A percentile compares a stretch with the other conserved stretches of the same genome.
Evolutionary conservation across 2,329 filamentous ascomycete species (phyloP).

Genomic region (Drechslera avenae): DNA sequence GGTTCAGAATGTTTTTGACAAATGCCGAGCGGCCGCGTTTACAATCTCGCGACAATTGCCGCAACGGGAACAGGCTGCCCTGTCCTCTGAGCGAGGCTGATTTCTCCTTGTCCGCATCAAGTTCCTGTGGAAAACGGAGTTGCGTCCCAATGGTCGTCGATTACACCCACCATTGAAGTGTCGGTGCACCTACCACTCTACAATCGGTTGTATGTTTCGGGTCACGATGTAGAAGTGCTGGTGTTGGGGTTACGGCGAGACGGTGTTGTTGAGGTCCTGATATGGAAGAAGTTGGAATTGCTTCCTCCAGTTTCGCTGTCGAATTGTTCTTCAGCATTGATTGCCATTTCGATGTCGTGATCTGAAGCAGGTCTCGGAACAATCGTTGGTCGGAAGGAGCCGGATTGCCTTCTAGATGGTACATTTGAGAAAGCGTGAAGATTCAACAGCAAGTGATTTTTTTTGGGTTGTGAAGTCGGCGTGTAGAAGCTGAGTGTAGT

Average conservation of each 20-base stretch:
- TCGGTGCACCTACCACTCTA: too few relatives aligned
- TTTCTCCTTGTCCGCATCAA: too few relatives aligned
- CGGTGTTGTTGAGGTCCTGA: conserved; percentile 19
- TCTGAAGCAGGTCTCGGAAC: conserved; percentile 28
- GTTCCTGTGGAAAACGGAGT: too few relatives aligned
- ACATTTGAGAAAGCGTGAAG: conserved; percentile 18
- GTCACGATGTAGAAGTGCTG: background rate
- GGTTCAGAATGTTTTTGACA: background rate
- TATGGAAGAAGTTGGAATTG: conserved; percentile 32
- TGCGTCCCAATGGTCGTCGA: too few relatives aligned
- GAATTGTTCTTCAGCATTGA: conserved; percentile 20
- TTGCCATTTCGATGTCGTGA: conserved; percentile 29
- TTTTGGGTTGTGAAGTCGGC: background rate
- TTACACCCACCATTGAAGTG: too few relatives aligned
- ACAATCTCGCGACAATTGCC: too few relatives aligned
- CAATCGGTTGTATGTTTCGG: background rate
- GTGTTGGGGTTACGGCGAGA: background rate
- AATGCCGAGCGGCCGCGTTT: too few relatives aligned
- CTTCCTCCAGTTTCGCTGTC: conserved; percentile 2
- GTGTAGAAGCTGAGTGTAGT: background rate
- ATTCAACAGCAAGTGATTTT: background rate
- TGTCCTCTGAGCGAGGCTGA: too few relatives aligned
- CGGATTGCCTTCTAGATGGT: conserved; percentile 33
- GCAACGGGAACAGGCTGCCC: too few relatives aligned
- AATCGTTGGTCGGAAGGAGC: conserved; percentile 25